Conservation (phyloP, 305 asterid species). For the Rubia balearica region DNA sequence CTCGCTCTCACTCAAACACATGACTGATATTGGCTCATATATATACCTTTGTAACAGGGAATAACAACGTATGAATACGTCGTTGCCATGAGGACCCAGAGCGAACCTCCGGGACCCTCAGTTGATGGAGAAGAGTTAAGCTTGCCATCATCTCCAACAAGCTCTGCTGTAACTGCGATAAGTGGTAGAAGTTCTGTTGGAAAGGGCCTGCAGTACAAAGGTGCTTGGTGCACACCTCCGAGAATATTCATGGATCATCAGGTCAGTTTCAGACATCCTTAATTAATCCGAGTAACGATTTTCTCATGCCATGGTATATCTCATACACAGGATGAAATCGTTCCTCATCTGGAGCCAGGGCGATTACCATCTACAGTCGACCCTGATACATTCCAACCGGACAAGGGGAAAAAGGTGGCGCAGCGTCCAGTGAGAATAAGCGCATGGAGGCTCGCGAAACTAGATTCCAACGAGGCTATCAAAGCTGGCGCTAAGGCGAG, state of each 20-base stretch:
- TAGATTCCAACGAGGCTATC: slow-evolving; percentile 78
- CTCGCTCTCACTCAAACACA: neutral
- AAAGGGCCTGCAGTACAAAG: slow-evolving; percentile 80
- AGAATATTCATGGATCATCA: slow-evolving; percentile 93
- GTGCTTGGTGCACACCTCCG: slow-evolving; percentile 99
- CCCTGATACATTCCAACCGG: slow-evolving; percentile 58
- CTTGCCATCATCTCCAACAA: slow-evolving; percentile 82
- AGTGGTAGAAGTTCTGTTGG: slow-evolving; percentile 97
- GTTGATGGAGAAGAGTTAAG: slow-evolving; percentile 80
- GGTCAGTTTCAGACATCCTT: slow-evolving; percentile 29
- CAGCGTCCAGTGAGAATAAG: slow-evolving; percentile 81
- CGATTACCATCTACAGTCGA: slow-evolving; percentile 85
- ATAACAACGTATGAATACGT: slow-evolving; percentile 91
- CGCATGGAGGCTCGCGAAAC: slow-evolving; percentile 93
- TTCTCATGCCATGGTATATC: neutral
- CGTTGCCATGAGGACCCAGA: slow-evolving; percentile 90
- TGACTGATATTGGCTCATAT: neutral
- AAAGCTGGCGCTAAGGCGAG: slow-evolving; percentile 94
- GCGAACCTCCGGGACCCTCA: slow-evolving; percentile 93
- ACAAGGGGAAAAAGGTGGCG: slow-evolving; percentile 52
- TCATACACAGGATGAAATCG: slow-evolving; percentile 62
- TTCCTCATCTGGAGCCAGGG: slow-evolving; percentile 88
- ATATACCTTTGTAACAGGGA: slow-evolving; percentile 41
- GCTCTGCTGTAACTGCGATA: slow-evolving; percentile 88
- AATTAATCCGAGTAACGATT: no score